Conservation (phyloP, 371 early-diverging fungal species). For the Syncephalastrum sp. region DNA sequence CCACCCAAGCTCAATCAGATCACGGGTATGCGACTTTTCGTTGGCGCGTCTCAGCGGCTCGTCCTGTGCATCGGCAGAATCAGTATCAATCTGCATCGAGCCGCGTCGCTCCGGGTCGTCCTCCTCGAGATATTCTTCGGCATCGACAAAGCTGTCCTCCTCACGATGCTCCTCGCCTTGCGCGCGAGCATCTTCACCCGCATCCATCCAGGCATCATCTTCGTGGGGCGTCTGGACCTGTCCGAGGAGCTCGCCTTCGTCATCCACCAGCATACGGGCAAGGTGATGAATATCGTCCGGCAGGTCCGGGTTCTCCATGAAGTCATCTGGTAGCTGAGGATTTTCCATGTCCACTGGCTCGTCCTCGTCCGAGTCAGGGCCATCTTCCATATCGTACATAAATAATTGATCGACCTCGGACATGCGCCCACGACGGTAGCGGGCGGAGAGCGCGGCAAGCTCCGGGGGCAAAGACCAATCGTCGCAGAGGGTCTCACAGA, state of each 20-base stretch:
- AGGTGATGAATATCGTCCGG: too few relatives aligned
- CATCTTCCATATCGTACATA: constrained; percentile 18
- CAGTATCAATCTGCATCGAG: too few relatives aligned
- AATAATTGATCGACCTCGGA: constrained; percentile 16
- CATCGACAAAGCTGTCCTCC: constrained; percentile 8
- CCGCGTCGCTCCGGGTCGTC: too few relatives aligned
- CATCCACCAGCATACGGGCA: constrained; percentile 12
- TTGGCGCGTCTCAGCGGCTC: constrained; percentile 8
- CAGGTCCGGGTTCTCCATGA: not conserved
- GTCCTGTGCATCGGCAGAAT: not conserved
- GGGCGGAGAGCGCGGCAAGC: constrained; percentile 36
- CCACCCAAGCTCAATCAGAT: constrained; percentile 40
- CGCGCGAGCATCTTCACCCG: constrained; percentile 8
- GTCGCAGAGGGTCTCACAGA: constrained; percentile 70
- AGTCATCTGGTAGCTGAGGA: not conserved
- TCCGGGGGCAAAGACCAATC: constrained; percentile 51
- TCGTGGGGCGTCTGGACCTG: constrained; percentile 12
- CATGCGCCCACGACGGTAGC: constrained; percentile 33
- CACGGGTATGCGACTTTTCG: constrained; percentile 8
- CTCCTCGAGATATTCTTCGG: constrained; percentile 11
- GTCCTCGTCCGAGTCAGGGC: constrained; percentile 17
- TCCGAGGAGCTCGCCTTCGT: constrained; percentile 10
- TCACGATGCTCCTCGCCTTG: constrained; percentile 9
- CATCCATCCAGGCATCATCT: constrained; percentile 12
- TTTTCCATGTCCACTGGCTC: constrained; percentile 9